These are phyloP conservation scores for Coemansia sp. DNA, from an alignment of 192 early-diverging fungal genomes.

Conservation along the genomic window DNA sequence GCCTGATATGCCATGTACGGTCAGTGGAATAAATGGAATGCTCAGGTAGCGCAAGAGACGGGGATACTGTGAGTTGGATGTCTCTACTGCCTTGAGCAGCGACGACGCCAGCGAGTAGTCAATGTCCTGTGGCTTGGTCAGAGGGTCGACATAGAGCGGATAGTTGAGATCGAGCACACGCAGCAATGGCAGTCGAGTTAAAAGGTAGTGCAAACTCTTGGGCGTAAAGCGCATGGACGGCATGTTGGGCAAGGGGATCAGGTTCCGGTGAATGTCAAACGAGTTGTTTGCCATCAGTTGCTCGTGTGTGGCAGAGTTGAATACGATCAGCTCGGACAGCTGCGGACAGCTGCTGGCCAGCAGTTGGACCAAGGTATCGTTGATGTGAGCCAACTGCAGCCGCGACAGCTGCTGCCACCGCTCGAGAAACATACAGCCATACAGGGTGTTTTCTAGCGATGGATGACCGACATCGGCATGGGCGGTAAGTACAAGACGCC, in stretches of 20 bases:
- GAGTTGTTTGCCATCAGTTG: conserved; percentile 49
- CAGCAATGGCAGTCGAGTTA: conserved; percentile 40
- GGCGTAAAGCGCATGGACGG: conserved; percentile 52
- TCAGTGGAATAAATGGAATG: conserved; percentile 49
- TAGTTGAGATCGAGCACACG: conserved; percentile 55
- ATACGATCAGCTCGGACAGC: conserved; percentile 47
- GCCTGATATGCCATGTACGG: conserved; percentile 44
- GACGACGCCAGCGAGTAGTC: conserved; percentile 43
- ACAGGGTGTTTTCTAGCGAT: conserved; percentile 53
- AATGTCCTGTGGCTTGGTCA: conserved; percentile 46
- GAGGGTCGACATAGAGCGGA: conserved; percentile 51
- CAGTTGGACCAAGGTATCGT: conserved; percentile 52
- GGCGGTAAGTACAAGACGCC: conserved; percentile 43
- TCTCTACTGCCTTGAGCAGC: conserved; percentile 29
- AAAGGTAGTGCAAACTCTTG: conserved; percentile 51
- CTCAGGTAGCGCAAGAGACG: conserved; percentile 52
- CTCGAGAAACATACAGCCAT: conserved; percentile 54
- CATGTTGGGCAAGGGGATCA: conserved; percentile 48
- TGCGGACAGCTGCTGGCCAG: conserved; percentile 48
- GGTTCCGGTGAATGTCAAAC: conserved; percentile 52
- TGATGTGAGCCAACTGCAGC: conserved; percentile 51
- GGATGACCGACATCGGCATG: conserved; percentile 46
- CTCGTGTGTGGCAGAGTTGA: conserved; percentile 50
- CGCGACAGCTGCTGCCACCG: conserved; percentile 36
- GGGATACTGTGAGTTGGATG: conserved; percentile 20